These are phyloP conservation scores for Naganishia albida DNA, from an alignment of 1,284 basidiomycete species.

Conservation along the genomic window DNA sequence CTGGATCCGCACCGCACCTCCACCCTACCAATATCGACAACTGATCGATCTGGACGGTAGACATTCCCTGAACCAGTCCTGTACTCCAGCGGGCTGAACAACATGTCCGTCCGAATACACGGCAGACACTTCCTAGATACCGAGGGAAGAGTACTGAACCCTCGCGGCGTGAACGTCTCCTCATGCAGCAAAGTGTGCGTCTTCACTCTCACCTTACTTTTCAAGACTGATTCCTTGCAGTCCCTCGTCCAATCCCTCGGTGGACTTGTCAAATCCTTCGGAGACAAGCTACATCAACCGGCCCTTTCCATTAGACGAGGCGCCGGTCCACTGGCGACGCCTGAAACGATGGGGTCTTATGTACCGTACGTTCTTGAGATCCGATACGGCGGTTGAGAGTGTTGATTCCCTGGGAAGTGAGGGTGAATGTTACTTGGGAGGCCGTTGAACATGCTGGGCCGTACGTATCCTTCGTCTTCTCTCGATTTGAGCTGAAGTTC, in stretches of 20 bases:
- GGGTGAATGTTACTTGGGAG: constrained; percentile 94
- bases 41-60: neutral
- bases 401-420: constrained; percentile 58
- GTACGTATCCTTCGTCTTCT: constrained; percentile 60
- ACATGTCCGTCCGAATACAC: constrained; percentile 27
- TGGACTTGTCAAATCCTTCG: constrained; percentile 50
- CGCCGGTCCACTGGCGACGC: constrained; percentile 75
- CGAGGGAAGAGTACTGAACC: constrained; percentile 70
- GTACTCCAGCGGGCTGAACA: neutral
- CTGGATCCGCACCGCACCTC: neutral
- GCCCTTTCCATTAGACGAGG: constrained; percentile 80
- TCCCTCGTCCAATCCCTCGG: constrained; percentile 58
- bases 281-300: constrained; percentile 75
- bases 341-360: constrained; percentile 81
- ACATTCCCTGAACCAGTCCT: neutral
- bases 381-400: neutral
- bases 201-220: neutral
- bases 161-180: constrained; percentile 79
- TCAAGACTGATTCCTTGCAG: constrained; percentile 50
- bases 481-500: neutral
- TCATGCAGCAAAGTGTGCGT: constrained; percentile 79
- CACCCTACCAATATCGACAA: neutral
- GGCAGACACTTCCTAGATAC: constrained; percentile 76
- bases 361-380: constrained; percentile 62
- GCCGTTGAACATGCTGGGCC: constrained; percentile 87